Conservation (phyloP, 805 yeast genomes). For the Kazachstania africana region DNA sequence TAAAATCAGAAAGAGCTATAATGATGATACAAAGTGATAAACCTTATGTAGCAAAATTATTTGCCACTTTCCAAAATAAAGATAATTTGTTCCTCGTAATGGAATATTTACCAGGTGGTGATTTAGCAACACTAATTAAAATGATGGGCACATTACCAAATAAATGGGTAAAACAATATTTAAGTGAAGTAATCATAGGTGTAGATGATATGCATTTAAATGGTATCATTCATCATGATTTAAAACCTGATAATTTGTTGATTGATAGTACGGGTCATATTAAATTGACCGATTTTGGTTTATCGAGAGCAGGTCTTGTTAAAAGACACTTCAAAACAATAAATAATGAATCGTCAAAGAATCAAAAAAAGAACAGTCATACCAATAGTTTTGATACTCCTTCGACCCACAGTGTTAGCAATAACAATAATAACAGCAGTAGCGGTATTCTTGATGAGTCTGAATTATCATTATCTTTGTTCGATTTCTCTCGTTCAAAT, state of each 20-base stretch:
- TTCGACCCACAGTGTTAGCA: conserved; percentile 1
- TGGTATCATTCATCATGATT: conserved; percentile 88
- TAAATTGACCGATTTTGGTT: conserved; percentile 90
- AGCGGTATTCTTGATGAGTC: not conserved
- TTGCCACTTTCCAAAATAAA: conserved; percentile 77
- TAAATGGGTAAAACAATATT: conserved; percentile 74
- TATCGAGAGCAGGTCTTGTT: conserved; percentile 78
- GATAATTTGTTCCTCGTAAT: conserved; percentile 84
- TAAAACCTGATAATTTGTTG: conserved; percentile 87
- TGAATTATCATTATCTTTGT: conserved; percentile 18
- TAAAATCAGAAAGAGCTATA: conserved; percentile 91
- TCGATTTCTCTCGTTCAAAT: conserved; percentile 19
- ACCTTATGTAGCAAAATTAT: conserved; percentile 83
- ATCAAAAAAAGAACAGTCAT: conserved; percentile 2
- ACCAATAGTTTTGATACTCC: conserved; percentile 1
- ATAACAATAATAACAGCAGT: not conserved
- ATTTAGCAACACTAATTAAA: conserved; percentile 75
- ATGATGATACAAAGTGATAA: conserved; percentile 94
- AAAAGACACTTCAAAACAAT: conserved; percentile 56
- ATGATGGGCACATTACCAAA: conserved; percentile 75
- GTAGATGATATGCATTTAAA: conserved; percentile 79
- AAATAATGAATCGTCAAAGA: conserved; percentile 1
- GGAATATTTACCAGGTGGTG: conserved; percentile 97
- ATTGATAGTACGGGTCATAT: conserved; percentile 83
- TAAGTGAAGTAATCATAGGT: conserved; percentile 84